These are phyloP conservation scores for Balansia obtecta DNA, from an alignment of 2,329 filamentous ascomycete species.

Conservation along the genomic window DNA sequence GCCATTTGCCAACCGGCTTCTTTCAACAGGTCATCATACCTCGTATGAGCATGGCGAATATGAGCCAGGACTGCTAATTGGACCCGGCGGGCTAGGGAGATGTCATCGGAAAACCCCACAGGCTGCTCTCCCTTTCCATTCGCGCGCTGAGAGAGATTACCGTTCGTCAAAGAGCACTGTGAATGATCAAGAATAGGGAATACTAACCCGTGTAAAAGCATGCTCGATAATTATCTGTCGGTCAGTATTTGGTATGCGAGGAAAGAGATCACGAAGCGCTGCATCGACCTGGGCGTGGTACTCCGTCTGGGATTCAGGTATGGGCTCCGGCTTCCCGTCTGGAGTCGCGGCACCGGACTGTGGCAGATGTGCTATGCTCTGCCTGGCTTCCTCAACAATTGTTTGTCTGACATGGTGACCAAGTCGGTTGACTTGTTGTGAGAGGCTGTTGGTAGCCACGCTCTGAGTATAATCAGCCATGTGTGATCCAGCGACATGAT, in stretches of 20 bases:
- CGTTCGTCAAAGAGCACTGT: conserved; percentile 7
- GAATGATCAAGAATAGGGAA: conserved; percentile 2
- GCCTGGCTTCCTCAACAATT: conserved; percentile 44
- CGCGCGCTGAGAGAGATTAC: conserved; percentile 26
- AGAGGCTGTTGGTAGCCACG: conserved; percentile 25
- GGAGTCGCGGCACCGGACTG: conserved; percentile 10
- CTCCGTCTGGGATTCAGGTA: conserved; percentile 44
- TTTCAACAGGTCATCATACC: conserved; percentile 48
- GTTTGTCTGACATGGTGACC: conserved; percentile 48
- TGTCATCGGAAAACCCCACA: conserved; percentile 43
- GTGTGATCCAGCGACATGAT: background rate
- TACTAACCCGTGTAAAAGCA: conserved; percentile 47
- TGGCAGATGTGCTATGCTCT: conserved; percentile 15
- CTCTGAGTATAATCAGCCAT: conserved; percentile 5
- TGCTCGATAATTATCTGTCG: conserved; percentile 49
- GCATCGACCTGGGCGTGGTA: conserved; percentile 51
- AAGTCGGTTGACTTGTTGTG: conserved; percentile 43
- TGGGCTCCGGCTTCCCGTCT: conserved; percentile 38
- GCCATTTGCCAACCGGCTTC: conserved; percentile 48
- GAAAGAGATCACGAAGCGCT: conserved; percentile 51
- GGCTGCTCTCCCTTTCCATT: conserved; percentile 39
- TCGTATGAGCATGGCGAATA: conserved; percentile 53
- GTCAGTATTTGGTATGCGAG: conserved; percentile 52
- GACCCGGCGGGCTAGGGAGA: conserved; percentile 48
- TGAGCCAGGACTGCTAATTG: conserved; percentile 55